A percentile compares a stretch with the other conserved stretches of the same genome.
Evolutionary conservation across 129 eudicot genomes (phyloP).

Genomic region (Pulicaria dysenterica): DNA sequence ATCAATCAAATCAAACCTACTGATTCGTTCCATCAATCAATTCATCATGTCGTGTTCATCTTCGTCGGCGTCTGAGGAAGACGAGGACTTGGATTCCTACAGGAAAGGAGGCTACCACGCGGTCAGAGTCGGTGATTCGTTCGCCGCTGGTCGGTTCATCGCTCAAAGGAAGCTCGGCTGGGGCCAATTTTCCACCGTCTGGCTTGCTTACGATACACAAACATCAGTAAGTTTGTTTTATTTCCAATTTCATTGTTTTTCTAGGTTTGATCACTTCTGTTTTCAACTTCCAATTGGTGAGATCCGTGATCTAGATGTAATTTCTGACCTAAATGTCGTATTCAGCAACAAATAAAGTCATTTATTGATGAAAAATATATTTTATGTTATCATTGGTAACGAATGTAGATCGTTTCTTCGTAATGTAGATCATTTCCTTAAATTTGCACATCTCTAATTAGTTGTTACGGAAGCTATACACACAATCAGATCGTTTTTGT

Average conservation of each 20-base stretch:
- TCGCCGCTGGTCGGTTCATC: conserved; percentile 72
- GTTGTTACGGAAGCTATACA: conserved; percentile 7
- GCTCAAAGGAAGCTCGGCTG: conserved; percentile 99
- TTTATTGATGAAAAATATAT: background rate
- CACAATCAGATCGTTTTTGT: background rate
- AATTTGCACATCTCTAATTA: conserved; percentile 2
- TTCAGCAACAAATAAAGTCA: conserved; percentile 15
- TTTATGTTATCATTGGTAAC: conserved; percentile 8
- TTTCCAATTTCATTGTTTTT: background rate
- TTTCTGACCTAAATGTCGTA: conserved; percentile 20
- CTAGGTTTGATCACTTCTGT: conserved; percentile 7
- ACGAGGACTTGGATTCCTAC: conserved; percentile 87
- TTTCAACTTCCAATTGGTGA: conserved; percentile 19
- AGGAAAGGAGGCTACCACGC: conserved; percentile 98
- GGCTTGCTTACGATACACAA: conserved; percentile 93
- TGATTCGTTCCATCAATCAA: background rate
- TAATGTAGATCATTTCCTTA: conserved; percentile 31
- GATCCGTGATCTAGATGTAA: conserved; percentile 40
- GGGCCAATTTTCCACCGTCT: conserved; percentile 99
- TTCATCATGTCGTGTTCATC: conserved; percentile 75
- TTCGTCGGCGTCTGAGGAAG: conserved; percentile 87
- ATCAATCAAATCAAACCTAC: background rate
- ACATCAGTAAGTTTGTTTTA: conserved; percentile 53
- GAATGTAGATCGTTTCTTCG: conserved; percentile 28
- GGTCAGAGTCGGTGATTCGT: conserved; percentile 85